Percentiles rank a stretch among this genome's conserved stretches.
These are phyloP conservation scores for Falciphora oryzae DNA, from an alignment of 2,329 filamentous ascomycete genomes.

Conservation along the genomic window DNA sequence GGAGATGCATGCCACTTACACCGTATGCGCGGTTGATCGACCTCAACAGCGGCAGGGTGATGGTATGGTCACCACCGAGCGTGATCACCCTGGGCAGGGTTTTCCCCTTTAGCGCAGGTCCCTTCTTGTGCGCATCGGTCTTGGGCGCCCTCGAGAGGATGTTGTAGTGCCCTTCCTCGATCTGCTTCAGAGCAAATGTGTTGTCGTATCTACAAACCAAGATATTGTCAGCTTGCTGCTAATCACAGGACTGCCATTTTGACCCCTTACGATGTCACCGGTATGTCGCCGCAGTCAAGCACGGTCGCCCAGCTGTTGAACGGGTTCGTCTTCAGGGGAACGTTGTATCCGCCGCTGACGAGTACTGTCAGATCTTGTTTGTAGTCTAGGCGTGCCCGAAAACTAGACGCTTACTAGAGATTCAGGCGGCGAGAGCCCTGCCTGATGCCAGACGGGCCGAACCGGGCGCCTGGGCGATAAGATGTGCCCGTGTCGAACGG, in stretches of 20 bases:
- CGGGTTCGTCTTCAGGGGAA: conserved; percentile 71
- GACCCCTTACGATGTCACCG: conserved; percentile 66
- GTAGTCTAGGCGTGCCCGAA: too few relatives aligned
- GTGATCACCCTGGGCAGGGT: conserved; percentile 79
- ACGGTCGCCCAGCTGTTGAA: conserved; percentile 78
- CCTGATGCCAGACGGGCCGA: conserved; percentile 77
- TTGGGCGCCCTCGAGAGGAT: conserved; percentile 65
- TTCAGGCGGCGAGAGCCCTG: conserved; percentile 82
- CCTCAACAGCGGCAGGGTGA: conserved; percentile 52
- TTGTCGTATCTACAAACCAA: conserved; percentile 65
- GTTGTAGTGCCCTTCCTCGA: conserved; percentile 76
- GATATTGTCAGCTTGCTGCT: conserved; percentile 6
- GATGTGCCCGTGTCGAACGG: conserved; percentile 85
- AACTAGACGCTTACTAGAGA: conserved; percentile 62
- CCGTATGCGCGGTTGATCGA: conserved; percentile 57
- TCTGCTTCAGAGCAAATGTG: conserved; percentile 72
- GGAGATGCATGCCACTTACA: not conserved
- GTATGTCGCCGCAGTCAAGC: conserved; percentile 78
- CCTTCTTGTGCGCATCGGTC: conserved; percentile 60
- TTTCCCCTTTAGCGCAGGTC: conserved; percentile 65
- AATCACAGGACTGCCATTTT: too few relatives aligned
- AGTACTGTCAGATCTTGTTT: not conserved
- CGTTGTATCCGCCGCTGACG: conserved; percentile 77
- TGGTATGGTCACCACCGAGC: conserved; percentile 60
- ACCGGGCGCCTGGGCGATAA: conserved; percentile 76